phyloP scores from a whole-genome alignment of 2,329 filamentous ascomycete species.

The Neonectria sp. region DNA sequence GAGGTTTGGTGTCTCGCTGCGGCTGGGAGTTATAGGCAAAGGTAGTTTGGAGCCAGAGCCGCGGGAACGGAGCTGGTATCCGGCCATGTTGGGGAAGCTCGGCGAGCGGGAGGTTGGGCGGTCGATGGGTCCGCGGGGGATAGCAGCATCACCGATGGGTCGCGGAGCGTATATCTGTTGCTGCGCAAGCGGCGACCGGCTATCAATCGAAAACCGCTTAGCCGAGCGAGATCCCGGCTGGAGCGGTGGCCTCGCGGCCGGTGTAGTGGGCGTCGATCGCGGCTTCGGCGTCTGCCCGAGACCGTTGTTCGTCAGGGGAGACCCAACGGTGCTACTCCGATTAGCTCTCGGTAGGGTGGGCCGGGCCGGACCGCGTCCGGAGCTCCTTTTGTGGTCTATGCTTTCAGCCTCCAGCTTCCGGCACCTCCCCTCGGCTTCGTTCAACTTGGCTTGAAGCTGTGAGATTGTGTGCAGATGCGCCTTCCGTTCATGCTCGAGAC shows the following conservation, averaged over 20 bases:
- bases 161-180: slow-evolving; percentile 32
- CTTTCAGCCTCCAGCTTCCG: slow-evolving; percentile 49
- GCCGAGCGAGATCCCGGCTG: slow-evolving; percentile 37
- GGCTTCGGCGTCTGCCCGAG: slow-evolving; percentile 41
- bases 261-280: slow-evolving; percentile 44
- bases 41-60: slow-evolving; percentile 58
- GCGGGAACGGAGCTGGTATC: slow-evolving; percentile 52
- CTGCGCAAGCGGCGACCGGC: slow-evolving; percentile 24
- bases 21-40: slow-evolving; percentile 55
- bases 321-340: slow-evolving; percentile 33
- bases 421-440: slow-evolving; percentile 53
- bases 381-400: slow-evolving; percentile 38
- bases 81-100: slow-evolving; percentile 45
- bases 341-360: slow-evolving; percentile 39
- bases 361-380: slow-evolving; percentile 33
- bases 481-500: slow-evolving; percentile 55
- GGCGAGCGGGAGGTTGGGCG: slow-evolving; percentile 44
- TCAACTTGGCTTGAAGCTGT: slow-evolving; percentile 53
- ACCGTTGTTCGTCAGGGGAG: slow-evolving; percentile 30
- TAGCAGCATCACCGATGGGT: slow-evolving; percentile 20
- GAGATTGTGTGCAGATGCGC: slow-evolving; percentile 52
- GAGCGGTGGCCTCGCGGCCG: slow-evolving; percentile 38
- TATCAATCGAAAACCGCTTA: slow-evolving; percentile 34
- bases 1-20: slow-evolving; percentile 54
- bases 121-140: slow-evolving; percentile 29